Conservation (phyloP, 805 yeast species). For the Suhomyces pyralidae region DNA sequence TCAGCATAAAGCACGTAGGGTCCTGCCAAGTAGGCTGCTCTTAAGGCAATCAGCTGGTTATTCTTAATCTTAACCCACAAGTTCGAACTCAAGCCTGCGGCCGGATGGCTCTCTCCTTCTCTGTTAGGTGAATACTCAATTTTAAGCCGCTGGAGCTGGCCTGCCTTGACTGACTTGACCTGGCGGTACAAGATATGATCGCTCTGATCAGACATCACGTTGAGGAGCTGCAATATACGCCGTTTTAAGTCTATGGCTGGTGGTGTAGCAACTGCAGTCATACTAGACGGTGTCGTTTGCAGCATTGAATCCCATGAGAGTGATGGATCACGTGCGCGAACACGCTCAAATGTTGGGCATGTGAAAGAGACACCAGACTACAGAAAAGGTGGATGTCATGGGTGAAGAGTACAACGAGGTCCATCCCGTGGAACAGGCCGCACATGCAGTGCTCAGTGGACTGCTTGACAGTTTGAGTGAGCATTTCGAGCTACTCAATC, state of each 20-base stretch:
- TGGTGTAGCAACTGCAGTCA: background rate
- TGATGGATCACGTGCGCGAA: background rate
- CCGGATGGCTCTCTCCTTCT: slow-evolving; percentile 5
- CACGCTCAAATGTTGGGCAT: background rate
- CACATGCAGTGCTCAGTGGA: slow-evolving; percentile 53
- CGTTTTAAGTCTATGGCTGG: background rate
- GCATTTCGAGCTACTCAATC: slow-evolving; percentile 50
- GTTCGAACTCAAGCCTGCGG: slow-evolving; percentile 17
- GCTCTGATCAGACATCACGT: background rate
- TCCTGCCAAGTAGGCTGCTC: slow-evolving; percentile 86
- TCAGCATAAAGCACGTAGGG: slow-evolving; percentile 87
- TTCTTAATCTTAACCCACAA: slow-evolving; percentile 64
- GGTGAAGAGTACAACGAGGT: slow-evolving; percentile 24
- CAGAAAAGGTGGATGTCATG: background rate
- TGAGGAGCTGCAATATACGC: background rate
- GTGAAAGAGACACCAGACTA: background rate
- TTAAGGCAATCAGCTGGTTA: slow-evolving; percentile 62
- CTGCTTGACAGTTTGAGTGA: slow-evolving; percentile 51
- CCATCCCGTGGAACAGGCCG: slow-evolving; percentile 60
- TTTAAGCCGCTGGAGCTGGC: slow-evolving; percentile 56
- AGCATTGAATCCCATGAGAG: background rate
- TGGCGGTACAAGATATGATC: slow-evolving; percentile 31
- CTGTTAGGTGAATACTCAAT: slow-evolving; percentile 47
- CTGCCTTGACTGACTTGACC: slow-evolving; percentile 49
- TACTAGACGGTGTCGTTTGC: background rate